These are phyloP conservation scores for Heritiera fomes DNA, from an alignment of 345 rosid species.

Conservation along the genomic window DNA sequence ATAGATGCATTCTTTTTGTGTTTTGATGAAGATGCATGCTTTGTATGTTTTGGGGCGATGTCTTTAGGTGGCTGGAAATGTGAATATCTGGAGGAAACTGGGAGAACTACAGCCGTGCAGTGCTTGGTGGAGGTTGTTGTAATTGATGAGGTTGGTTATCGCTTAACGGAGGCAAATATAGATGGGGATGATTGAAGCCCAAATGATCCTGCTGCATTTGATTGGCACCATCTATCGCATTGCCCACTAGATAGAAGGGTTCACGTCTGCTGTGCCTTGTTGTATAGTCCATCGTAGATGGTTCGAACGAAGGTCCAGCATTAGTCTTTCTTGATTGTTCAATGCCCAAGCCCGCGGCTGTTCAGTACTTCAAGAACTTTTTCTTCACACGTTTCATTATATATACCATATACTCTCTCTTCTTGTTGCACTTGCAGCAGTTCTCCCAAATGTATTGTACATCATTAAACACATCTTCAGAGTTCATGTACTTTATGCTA, in stretches of 20 bases:
- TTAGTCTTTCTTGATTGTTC: conserved; percentile 32
- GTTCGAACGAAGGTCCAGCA: not conserved
- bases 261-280: conserved; percentile 23
- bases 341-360: conserved; percentile 47
- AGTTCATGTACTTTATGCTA: too few species aligned
- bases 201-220: too few species aligned
- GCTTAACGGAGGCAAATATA: too few species aligned
- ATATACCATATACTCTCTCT: too few species aligned
- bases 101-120: conserved; percentile 13
- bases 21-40: not conserved
- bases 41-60: conserved; percentile 10
- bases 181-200: too few species aligned
- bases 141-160: too few species aligned
- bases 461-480: too few species aligned
- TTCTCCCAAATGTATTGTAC: too few species aligned
- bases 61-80: conserved; percentile 11
- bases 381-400: conserved; percentile 63
- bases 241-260: conserved; percentile 17
- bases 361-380: conserved; percentile 66
- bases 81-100: conserved; percentile 22
- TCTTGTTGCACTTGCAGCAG: too few species aligned
- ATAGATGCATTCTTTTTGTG: conserved; percentile 5
- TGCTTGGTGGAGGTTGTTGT: too few species aligned
- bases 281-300: conserved; percentile 10
- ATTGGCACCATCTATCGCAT: not conserved